These are phyloP conservation scores for Smallanthus sonchifolius DNA, from an alignment of 129 eudicot genomes.

Conservation along the genomic window DNA sequence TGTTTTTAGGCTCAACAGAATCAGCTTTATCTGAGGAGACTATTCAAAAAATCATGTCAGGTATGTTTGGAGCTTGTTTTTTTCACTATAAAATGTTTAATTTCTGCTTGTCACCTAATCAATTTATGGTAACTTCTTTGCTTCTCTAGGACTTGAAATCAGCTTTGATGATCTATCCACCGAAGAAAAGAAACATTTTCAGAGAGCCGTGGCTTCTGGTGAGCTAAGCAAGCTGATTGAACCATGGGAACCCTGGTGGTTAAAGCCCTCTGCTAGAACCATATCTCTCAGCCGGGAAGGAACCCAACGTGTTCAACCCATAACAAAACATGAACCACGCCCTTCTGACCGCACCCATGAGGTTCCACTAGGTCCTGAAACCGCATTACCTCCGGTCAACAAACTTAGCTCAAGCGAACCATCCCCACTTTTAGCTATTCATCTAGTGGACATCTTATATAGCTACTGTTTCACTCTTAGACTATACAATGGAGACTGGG, in stretches of 20 bases:
- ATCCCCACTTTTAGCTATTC: conserved; percentile 75
- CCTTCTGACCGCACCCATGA: conserved; percentile 19
- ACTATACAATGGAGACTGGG: conserved; percentile 88
- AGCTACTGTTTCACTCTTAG: conserved; percentile 89
- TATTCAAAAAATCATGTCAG: conserved; percentile 72
- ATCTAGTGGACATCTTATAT: conserved; percentile 73
- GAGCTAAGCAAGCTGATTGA: conserved; percentile 85
- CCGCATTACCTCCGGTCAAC: conserved; percentile 49
- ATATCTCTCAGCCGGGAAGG: conserved; percentile 65
- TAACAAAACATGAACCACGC: conserved; percentile 29
- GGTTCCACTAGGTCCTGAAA: conserved; percentile 79
- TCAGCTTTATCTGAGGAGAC: conserved; percentile 76
- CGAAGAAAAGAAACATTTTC: conserved; percentile 61
- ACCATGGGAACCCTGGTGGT: conserved; percentile 99
- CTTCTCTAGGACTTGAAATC: conserved; percentile 47
- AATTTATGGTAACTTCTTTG: neutral
- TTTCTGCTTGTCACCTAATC: neutral
- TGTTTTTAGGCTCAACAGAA: conserved; percentile 31
- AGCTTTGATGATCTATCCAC: conserved; percentile 54
- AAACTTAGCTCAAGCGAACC: conserved; percentile 65
- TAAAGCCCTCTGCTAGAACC: conserved; percentile 65
- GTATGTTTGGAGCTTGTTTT: conserved; percentile 31
- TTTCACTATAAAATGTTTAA: neutral
- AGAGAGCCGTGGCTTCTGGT: conserved; percentile 82
- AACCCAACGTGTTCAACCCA: conserved; percentile 63